Evolutionary conservation across 2,329 filamentous ascomycete species (phyloP), one percentile per base, ranked within the genome.

Genomic region (Fusarium guadeloupense): DNA sequence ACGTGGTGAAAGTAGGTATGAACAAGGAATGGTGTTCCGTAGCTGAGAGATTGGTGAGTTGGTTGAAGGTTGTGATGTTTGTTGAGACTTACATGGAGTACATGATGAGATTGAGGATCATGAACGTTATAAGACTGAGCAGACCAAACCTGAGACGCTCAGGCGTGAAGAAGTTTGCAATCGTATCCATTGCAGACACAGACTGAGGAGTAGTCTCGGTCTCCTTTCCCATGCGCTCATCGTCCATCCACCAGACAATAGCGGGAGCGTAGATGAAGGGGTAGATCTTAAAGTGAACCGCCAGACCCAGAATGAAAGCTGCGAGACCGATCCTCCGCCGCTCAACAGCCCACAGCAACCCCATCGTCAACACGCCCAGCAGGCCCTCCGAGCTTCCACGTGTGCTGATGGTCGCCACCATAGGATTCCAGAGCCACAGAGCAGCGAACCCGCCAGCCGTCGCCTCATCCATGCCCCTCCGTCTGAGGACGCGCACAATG

Each of bases 201-300:
- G 58, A 50, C 4, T 52, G 40, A 13, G 34, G 41, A 17, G 31
- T 9, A 12, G 34, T 3, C 5, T 59, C 62, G 19, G 41, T 25
- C 26, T 21, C 7, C 16, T 61, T 64, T 9, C 71, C 67, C 54
- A 84, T 74, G 21, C 74, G 75, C 61, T 83, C 81, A 4, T 77
- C 78, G 65, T 91, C 90, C 78, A 94, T 86, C 89, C 89, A 93
- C 89, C 89, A 93, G 6, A 92, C 75, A 35, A 95, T 88, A 4
- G 89, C 88, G 0, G 89, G 86, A 3, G 91, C 94, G 75, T 99
- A 99, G 57, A 99, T 92, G 75, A 98, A 97, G 0, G 95, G 95
- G 71, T 99, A 99, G 59, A 99, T 98, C 82, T 99, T 99, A 78
- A 99, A 96, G 77, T 99, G 95, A 21, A 98, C 93, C 2, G 87